Percentiles rank a stretch among this genome's conserved stretches.
Conservation (phyloP, 192 early-diverging fungal genomes). For the Rhizoclosmatium sp. region DNA sequence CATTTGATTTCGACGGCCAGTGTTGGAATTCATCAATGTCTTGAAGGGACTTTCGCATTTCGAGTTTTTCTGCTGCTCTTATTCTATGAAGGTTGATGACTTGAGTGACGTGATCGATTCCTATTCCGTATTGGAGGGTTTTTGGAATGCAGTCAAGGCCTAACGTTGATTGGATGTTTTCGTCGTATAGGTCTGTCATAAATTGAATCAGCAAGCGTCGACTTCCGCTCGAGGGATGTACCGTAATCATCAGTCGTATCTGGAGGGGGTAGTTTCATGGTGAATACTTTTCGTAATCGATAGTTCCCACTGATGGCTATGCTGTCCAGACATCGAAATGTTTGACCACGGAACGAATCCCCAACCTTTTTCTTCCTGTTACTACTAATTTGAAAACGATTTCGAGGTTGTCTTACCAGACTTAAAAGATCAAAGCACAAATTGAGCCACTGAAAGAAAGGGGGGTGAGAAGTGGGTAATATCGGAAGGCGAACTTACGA, state of each 20-base stretch:
- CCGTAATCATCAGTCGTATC: conserved; percentile 29
- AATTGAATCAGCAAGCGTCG: not conserved
- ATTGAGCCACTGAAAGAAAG: conserved; percentile 52
- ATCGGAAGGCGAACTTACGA: conserved; percentile 24
- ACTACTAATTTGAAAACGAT: not conserved
- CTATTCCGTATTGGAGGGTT: conserved; percentile 26
- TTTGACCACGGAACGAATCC: conserved; percentile 47
- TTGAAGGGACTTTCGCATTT: conserved; percentile 3
- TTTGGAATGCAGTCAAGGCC: conserved; percentile 33
- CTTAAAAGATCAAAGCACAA: conserved; percentile 50
- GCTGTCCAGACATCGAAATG: conserved; percentile 46
- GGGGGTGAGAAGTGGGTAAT: not conserved
- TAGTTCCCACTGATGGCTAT: conserved; percentile 44
- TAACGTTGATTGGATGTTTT: not conserved
- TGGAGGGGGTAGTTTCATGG: conserved; percentile 40
- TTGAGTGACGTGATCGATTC: conserved; percentile 31
- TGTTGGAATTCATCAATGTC: not conserved
- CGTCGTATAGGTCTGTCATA: conserved; percentile 6
- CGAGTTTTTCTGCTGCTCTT: conserved; percentile 28
- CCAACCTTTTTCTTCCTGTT: conserved; percentile 21
- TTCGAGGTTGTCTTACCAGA: conserved; percentile 27
- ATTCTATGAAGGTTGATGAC: conserved; percentile 18
- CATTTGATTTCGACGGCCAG: not conserved
- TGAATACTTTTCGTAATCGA: conserved; percentile 55
- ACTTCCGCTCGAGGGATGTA: too few species aligned